Base-by-base conservation (phyloP, 2,329 filamentous ascomycete genomes). In the Hortaea sp. region DNA sequence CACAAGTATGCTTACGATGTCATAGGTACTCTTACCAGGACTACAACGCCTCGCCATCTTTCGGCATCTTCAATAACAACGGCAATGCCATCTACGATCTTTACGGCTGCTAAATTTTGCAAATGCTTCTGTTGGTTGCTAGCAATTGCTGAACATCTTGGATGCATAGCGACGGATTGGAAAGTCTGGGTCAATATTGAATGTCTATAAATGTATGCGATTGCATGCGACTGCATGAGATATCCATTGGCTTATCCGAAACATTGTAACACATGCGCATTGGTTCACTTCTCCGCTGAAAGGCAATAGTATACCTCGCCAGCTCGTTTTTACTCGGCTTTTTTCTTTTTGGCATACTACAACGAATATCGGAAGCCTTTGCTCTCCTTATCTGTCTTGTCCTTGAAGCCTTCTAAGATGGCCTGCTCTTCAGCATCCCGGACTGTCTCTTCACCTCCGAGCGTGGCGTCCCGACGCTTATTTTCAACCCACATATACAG, bases 21-120 rank as follows among this genome's bases (percentile, higher is more conserved):
- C 4, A 2, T 4, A 35, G 32, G 32, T 82, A 81, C 46, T 72
- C 67, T 52, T 71, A 81, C 54, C 73, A 75, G 46, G 78, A 81
- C 63, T 77, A 74, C 61, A 53, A 50, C 42, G 59, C 60, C 27
- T 59, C 35, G 30, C 66, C 67, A 1, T 62, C 57, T 2, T 71
- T 71, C 47, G 68, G 68, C 43, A 58, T 70, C 39, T 61, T 67
- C 31, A 65, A 64, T 48, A 51, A 41, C 10, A 57, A 61, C 27
- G 57, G 60, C 20, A 58, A 62, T 2, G 57, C 58, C 7, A 55
- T 62, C 37, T 64, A 63, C 48, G 61, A 63, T 39, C 29, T 45
- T 20, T 39, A 31, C 40, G 20, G 32, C n/a, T 49, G 47, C 40
- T 42, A 42, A 20, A 3, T 30, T 12, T 2, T 9, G 2, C 20